Conservation (phyloP, 129 eudicot species). For the Pulicaria dysenterica region DNA sequence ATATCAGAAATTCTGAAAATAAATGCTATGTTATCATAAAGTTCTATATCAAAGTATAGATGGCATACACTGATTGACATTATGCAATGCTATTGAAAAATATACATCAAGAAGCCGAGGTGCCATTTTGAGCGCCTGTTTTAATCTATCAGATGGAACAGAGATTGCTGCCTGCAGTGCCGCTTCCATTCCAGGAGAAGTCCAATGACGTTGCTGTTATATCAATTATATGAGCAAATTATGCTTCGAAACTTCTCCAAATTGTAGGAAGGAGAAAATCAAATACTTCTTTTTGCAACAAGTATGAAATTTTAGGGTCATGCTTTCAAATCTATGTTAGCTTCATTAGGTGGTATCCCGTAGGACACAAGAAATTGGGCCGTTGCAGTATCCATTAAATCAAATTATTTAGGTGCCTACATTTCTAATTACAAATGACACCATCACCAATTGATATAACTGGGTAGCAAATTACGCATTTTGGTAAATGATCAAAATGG, state of each 20-base stretch:
- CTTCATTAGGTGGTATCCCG: not conserved
- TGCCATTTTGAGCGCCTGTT: slow-evolving; percentile 73
- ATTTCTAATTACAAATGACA: not conserved
- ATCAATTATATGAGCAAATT: slow-evolving; percentile 26
- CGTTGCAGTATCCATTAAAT: not conserved
- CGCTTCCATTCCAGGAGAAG: slow-evolving; percentile 86
- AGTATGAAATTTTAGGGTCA: not conserved
- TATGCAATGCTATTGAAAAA: slow-evolving; percentile 73
- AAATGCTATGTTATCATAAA: slow-evolving; percentile 14
- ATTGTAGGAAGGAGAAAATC: slow-evolving; percentile 5
- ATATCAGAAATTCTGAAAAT: slow-evolving; percentile 22
- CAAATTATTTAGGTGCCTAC: not conserved
- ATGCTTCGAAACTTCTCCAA: not conserved
- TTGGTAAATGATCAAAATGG: not conserved
- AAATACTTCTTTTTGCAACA: not conserved
- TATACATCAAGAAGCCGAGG: slow-evolving; percentile 88
- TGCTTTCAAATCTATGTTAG: not conserved
- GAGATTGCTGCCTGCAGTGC: slow-evolving; percentile 69
- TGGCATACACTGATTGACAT: slow-evolving; percentile 71
- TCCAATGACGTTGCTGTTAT: slow-evolving; percentile 95
- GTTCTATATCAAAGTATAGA: slow-evolving; percentile 14
- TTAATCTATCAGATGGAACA: slow-evolving; percentile 68
- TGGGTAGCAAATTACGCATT: not conserved
- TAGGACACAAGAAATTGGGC: not conserved
- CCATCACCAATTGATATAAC: not conserved